Evolutionary conservation across 768 basidiomycete species (phyloP).

Genomic region (Suillus hirtellus): DNA sequence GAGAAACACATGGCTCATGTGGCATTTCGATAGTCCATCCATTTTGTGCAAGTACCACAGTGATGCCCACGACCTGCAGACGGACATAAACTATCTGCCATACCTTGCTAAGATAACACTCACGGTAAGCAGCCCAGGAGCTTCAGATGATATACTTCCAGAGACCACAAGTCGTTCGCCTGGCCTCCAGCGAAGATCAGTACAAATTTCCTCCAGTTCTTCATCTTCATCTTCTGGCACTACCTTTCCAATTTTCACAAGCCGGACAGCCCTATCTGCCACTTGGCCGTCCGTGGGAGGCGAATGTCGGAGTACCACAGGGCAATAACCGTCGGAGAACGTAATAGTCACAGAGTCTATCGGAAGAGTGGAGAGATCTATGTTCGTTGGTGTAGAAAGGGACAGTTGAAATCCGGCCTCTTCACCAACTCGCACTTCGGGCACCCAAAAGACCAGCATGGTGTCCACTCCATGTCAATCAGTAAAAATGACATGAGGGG

Average conservation of each 20-base stretch:
- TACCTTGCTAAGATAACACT: conserved; percentile 20
- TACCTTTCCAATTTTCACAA: conserved; percentile 48
- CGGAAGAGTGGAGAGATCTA: conserved; percentile 56
- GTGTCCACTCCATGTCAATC: conserved; percentile 53
- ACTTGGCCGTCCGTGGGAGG: conserved; percentile 19
- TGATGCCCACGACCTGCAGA: conserved; percentile 41
- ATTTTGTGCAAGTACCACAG: conserved; percentile 56
- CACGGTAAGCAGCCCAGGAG: conserved; percentile 57
- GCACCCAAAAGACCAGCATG: conserved; percentile 68
- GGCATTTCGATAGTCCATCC: conserved; percentile 70
- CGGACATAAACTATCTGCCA: conserved; percentile 4
- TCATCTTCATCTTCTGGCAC: conserved; percentile 35
- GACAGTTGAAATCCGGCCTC: conserved; percentile 73
- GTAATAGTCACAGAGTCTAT: conserved; percentile 61
- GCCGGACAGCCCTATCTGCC: conserved; percentile 15
- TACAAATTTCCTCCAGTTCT: conserved; percentile 28
- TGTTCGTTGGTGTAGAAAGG: conserved; percentile 50
- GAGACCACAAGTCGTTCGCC: conserved; percentile 56
- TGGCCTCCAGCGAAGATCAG: conserved; percentile 58
- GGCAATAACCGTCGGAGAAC: conserved; percentile 51
- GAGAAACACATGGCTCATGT: conserved; percentile 43
- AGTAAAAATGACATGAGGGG: conserved; percentile 13
- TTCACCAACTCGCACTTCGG: conserved; percentile 60
- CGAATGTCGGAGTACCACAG: conserved; percentile 53
- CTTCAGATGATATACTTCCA: conserved; percentile 56